Evolutionary conservation across 2,329 filamentous ascomycete genomes (phyloP), one percentile per base, ranked within the genome.

Genomic region (Stagonosporopsis rhizophila): DNA sequence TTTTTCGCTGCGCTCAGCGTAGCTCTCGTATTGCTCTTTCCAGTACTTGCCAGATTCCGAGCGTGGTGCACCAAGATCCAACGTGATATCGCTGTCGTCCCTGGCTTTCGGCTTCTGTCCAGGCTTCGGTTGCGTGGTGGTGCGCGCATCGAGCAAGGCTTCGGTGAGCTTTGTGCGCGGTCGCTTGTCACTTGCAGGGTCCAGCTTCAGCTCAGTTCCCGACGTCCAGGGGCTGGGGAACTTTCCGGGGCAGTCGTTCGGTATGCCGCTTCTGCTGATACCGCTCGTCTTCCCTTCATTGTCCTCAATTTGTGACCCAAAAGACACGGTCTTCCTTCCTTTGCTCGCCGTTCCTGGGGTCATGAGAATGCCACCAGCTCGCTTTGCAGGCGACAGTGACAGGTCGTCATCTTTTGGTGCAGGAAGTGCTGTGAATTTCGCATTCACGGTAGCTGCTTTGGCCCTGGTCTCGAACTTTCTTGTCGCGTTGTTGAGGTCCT

Each of bases 1-100:
- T 39, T 81, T 83, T 72, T 86, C 86, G 60, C 89, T 90, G 60
- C 89, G 88, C 40, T 85, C 81, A 44, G 90, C 87, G 68, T 93
- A 94, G 51, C 82, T 84, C 63, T 91, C 84, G 66, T 90, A 93
- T 69, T 92, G 85, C 22, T 85, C 83, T 75, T 93, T 93, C 90
- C 90, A 94, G 75, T 90, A 92, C 66, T 84, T 87, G 6, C 89
- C 90, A 4, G 89, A 92, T 56, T 89, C 84, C 2, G 89, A 91
- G 60, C 87, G 85, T 6, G 90, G 90, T 66, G 91, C 87, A 60
- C 89, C 88, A 44, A 91, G 77, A 66, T 92, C 89, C 44, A 88
- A 77, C 0, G 89, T 91, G 53, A 87, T 78, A 65, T 92, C 88
- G 51, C 83, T 80, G 47, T 85, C 83, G 63, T 79, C 78, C 46